Evolutionary conservation across 1,284 basidiomycete species (phyloP), one percentile per base, ranked within the genome.

Genomic region (Malassezia furfur): DNA sequence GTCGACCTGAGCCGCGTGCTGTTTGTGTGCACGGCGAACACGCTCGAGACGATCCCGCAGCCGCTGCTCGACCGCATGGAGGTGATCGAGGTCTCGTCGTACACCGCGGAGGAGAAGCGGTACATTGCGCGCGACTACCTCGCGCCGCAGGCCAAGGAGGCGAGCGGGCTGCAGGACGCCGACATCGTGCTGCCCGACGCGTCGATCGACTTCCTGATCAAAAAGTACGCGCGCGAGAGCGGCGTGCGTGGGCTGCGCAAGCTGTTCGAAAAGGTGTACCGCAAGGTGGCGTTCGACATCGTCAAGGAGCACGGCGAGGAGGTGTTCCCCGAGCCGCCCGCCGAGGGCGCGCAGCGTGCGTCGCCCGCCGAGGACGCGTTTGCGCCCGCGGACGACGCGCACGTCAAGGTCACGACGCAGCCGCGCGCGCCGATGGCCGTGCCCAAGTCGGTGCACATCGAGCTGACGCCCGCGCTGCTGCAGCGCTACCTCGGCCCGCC

Each of bases 401-500:
- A 60, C 15, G 53, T 69, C 0, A 73, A 70, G 62, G 73, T 86
- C 36, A 91, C 91, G 3, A 94, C 89, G 1, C 79, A 82, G 48
- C 80, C 85, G 55, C 83, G 89, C 49, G 78, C 85, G 70, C 90
- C 93, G 2, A 81, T 96, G 75, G 79, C 80, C 41, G 83, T 98
- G 12, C 93, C 94, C 1, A 79, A 82, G 9, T 78, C 80, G 10
- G 85, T 98, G 1, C 83, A 85, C 70, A 81, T 99, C 15, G 79
- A 79, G 44, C 88, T 99, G 68, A 86, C 84, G 0, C 81, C 84
- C 7, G 88, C 90, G 41, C 93, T 87, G 64, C 75, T 98, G 68
- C 88, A 91, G 75, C 90, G 96, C 62, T 99, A 96, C 67, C 89
- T 98, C 39, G 94, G 94, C 0, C 91, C 93, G 8, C 88, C 89